Conservation (phyloP, 2,329 filamentous ascomycete genomes). For the Metarhizium sp. region DNA sequence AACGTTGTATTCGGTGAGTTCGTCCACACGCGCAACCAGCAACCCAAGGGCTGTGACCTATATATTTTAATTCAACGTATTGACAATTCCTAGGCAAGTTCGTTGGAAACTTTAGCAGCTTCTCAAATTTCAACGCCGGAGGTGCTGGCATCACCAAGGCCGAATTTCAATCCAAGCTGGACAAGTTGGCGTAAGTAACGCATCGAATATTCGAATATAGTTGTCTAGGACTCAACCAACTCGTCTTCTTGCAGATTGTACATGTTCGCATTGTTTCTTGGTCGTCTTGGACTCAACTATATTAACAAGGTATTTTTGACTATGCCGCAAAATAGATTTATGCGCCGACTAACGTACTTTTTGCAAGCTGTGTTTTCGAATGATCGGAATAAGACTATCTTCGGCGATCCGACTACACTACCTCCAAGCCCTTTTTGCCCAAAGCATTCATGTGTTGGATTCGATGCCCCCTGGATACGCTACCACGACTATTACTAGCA, state of each 20-base stretch:
- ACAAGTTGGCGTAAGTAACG: constrained; percentile 33
- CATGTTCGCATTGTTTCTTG: constrained; percentile 63
- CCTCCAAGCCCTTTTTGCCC: constrained; percentile 51
- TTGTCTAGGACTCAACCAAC: background rate
- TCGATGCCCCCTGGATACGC: constrained; percentile 53
- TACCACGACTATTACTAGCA: constrained; percentile 53
- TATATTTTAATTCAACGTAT: background rate
- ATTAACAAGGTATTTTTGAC: constrained; percentile 37
- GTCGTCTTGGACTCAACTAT: constrained; percentile 54
- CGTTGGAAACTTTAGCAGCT: constrained; percentile 38
- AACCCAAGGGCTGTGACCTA: background rate
- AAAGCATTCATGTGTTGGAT: constrained; percentile 60
- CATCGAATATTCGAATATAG: background rate
- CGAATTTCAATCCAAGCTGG: constrained; percentile 31
- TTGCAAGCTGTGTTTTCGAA: constrained; percentile 45
- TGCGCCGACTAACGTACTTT: background rate
- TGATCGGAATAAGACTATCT: constrained; percentile 53
- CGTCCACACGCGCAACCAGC: background rate
- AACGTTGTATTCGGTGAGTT: constrained; percentile 46
- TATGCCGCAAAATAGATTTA: background rate
- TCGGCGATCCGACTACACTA: constrained; percentile 55
- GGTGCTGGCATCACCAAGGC: constrained; percentile 17
- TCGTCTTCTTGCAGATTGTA: constrained; percentile 39
- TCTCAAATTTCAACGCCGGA: constrained; percentile 23
- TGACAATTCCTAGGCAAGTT: constrained; percentile 25